Conservation (phyloP, 2,329 filamentous ascomycete genomes). For the Taxawa tesnikishii region DNA sequence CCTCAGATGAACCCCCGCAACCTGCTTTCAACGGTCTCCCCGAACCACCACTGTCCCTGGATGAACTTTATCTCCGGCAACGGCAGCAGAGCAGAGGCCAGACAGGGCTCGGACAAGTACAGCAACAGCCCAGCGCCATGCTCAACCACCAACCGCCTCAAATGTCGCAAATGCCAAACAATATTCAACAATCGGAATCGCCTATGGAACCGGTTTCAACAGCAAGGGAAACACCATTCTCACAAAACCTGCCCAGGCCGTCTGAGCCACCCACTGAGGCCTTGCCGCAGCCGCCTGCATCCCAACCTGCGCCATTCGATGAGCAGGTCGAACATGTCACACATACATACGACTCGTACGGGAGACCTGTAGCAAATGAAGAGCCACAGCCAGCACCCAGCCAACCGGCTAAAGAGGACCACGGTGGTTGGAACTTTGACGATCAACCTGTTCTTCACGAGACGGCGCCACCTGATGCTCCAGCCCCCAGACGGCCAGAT, state of each 20-base stretch:
- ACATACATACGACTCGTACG: conserved; percentile 47
- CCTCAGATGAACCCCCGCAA: conserved; percentile 29
- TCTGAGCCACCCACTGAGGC: conserved; percentile 21
- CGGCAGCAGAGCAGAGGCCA: conserved; percentile 35
- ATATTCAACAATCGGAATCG: conserved; percentile 7
- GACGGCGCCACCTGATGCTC: conserved; percentile 34
- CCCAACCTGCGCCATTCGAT: conserved; percentile 27
- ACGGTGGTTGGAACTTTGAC: conserved; percentile 87
- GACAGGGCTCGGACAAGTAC: conserved; percentile 19
- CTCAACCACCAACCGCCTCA: conserved; percentile 50
- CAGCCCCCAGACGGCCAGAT: conserved; percentile 57
- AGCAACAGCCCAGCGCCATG: conserved; percentile 24
- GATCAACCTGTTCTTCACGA: conserved; percentile 56
- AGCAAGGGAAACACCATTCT: conserved; percentile 29
- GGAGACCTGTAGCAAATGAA: conserved; percentile 37
- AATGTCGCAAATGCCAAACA: conserved; percentile 18
- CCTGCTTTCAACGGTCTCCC: conserved; percentile 23
- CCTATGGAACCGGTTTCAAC: conserved; percentile 23
- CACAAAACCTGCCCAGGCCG: conserved; percentile 27
- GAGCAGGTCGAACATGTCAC: conserved; percentile 46
- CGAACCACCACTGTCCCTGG: conserved; percentile 42
- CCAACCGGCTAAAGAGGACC: conserved; percentile 37
- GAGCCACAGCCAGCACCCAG: conserved; percentile 19
- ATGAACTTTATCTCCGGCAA: conserved; percentile 48
- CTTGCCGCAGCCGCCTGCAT: conserved; percentile 12